Conservation (phyloP, 371 early-diverging fungal genomes). For the Mycotypha africana region DNA sequence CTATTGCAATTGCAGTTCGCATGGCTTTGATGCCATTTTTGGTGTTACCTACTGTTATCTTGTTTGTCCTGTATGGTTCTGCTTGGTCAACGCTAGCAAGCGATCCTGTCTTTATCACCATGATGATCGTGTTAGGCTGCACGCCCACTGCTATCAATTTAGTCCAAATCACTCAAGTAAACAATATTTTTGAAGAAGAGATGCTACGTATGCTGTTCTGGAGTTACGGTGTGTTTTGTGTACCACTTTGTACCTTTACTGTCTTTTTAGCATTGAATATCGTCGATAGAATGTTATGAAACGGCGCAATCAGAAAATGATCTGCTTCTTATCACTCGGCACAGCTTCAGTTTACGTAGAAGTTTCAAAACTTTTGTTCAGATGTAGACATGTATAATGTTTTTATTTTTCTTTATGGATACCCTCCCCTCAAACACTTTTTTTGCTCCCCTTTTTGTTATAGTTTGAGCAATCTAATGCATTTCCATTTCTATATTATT, state of each 20-base stretch:
- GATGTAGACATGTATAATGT: too few species aligned
- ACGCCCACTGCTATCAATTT: constrained; percentile 57
- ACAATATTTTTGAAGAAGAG: constrained; percentile 49
- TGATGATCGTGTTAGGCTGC: constrained; percentile 49
- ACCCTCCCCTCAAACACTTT: too few species aligned
- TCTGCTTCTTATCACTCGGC: too few species aligned
- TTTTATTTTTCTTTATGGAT: too few species aligned
- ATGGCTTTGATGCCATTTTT: constrained; percentile 41
- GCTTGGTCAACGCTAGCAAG: constrained; percentile 31
- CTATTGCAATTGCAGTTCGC: constrained; percentile 34
- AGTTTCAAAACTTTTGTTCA: too few species aligned
- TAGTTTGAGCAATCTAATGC: too few species aligned
- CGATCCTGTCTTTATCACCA: constrained; percentile 46
- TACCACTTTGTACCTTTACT: constrained; percentile 44
- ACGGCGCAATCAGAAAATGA: too few species aligned
- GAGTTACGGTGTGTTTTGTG: constrained; percentile 53
- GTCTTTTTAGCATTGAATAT: constrained; percentile 42
- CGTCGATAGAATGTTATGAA: too few species aligned
- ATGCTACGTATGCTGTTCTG: constrained; percentile 55
- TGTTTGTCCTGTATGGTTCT: constrained; percentile 32
- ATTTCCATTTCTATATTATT: too few species aligned
- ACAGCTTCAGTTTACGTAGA: too few species aligned
- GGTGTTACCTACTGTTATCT: constrained; percentile 36
- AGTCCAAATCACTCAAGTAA: constrained; percentile 52
- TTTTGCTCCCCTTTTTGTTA: too few species aligned